phyloP scores from a whole-genome alignment of 2,329 filamentous ascomycete species.

The Phyllosticta citrichinensis region DNA sequence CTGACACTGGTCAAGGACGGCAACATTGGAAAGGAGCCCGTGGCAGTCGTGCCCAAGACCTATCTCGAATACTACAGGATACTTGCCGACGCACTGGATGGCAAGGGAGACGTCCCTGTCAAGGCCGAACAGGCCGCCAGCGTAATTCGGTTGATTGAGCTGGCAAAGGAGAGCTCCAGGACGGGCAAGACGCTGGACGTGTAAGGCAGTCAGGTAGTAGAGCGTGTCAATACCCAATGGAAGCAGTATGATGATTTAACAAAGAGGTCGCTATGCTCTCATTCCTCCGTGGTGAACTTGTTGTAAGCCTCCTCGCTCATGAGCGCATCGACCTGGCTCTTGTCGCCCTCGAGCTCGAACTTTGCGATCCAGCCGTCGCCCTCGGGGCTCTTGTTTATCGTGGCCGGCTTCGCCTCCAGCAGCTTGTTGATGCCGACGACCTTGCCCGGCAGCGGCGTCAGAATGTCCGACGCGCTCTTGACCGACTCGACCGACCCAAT shows the following conservation, averaged over 20 bases:
- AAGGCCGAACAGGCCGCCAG: constrained; percentile 43
- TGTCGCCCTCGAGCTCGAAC: constrained; percentile 62
- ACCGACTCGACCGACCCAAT: constrained; percentile 96
- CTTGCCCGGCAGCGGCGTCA: constrained; percentile 71
- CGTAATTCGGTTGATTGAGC: constrained; percentile 47
- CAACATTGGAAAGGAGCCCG: constrained; percentile 37
- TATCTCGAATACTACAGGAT: constrained; percentile 58
- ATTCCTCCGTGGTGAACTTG: constrained; percentile 22
- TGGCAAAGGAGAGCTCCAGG: constrained; percentile 44
- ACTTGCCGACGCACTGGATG: constrained; percentile 42
- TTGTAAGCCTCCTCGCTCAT: constrained; percentile 74
- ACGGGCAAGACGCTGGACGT: constrained; percentile 37
- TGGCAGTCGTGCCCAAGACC: constrained; percentile 47
- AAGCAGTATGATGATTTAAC: not conserved
- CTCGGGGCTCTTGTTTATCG: constrained; percentile 86
- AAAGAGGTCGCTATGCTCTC: not conserved
- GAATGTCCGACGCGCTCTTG: constrained; percentile 96
- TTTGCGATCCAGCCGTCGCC: constrained; percentile 87
- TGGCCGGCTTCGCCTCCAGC: constrained; percentile 75
- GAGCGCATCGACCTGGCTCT: constrained; percentile 48
- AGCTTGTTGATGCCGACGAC: constrained; percentile 63
- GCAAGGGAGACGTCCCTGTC: constrained; percentile 44
- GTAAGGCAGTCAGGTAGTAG: not conserved
- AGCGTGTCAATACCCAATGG: not conserved
- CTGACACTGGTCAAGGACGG: constrained; percentile 49